Percentiles rank a stretch among this genome's conserved stretches.
phyloP scores from a whole-genome alignment of 2,329 filamentous ascomycete species.

The Aplosporella prunicola region DNA sequence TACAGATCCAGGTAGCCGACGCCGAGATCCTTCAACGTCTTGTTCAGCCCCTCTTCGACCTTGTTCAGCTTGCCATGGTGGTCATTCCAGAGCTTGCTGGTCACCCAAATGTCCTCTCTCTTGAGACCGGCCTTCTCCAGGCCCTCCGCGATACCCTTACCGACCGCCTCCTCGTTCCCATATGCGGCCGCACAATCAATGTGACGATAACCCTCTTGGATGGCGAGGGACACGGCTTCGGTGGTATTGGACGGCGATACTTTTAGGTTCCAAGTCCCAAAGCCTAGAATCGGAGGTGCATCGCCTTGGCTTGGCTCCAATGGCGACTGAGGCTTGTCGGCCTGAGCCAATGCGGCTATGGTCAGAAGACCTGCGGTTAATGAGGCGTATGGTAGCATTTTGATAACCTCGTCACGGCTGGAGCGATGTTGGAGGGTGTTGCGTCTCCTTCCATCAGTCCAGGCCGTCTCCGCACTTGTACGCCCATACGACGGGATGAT shows the following conservation, averaged over 20 bases:
- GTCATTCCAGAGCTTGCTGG: conserved; percentile 30
- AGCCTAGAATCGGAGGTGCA: conserved; percentile 23
- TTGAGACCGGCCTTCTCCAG: conserved; percentile 22
- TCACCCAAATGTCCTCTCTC: conserved; percentile 30
- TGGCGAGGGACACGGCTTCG: conserved; percentile 28
- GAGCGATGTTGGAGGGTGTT: too few relatives aligned
- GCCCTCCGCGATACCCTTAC: conserved; percentile 31
- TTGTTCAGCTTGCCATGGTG: conserved; percentile 4
- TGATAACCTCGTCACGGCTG: too few relatives aligned
- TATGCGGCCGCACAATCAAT: conserved; percentile 40
- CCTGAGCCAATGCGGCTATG: background rate
- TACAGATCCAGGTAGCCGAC: conserved; percentile 33
- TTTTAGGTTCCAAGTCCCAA: conserved; percentile 30
- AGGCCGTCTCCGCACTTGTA: too few relatives aligned
- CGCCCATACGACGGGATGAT: too few relatives aligned
- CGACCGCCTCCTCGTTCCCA: conserved; percentile 36
- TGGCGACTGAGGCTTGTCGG: conserved; percentile 6
- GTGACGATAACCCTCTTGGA: conserved; percentile 45
- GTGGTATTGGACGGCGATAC: conserved; percentile 23
- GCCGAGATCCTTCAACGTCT: conserved; percentile 29
- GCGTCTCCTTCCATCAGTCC: too few relatives aligned
- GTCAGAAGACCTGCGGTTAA: too few relatives aligned
- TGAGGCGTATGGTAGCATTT: too few relatives aligned
- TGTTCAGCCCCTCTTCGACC: conserved; percentile 19
- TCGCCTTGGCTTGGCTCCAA: background rate